Base-by-base conservation (phyloP, 805 yeast species). In the Pichia insulana region DNA sequence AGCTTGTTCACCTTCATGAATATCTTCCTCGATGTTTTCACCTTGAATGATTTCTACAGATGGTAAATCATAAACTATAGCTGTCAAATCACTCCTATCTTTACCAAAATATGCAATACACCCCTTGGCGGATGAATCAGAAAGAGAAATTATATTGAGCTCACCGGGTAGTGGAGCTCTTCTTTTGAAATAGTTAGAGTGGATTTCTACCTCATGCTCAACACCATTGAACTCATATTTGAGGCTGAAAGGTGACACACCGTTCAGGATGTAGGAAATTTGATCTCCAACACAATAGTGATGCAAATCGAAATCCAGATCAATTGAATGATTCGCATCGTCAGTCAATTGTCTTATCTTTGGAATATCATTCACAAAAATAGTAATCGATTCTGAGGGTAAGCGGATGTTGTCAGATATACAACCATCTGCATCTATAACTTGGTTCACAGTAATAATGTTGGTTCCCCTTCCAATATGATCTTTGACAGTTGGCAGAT, bases 261-360 rank as follows among this genome's bases (percentile, higher is more conserved):
- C 97, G 13, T 74, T 74, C 48, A 90, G 61, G 47, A 80, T 74
- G 56, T 85, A 85, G 1, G 82, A 70, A 20, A 92, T 75, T 46
- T 83, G 82, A 48, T 90, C 97, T 10, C 98, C 99, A 22, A 90
- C 95, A 71, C 99, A 92, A 55, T 79, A 82, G 53, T 82, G 74
- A 30, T 47, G 51, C 4, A 12, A 22, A 18, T 11, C 11, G 6
- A 39, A 40, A 32, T 33, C 50, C n/a, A 42, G 30, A n/a, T 57
- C 61, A 2, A 53, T 30, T 38, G 50, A 37, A 30, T 46, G 51
- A 9, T 54, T 43, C 62, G 66, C 47, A 62, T 57, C 70, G 60
- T 44, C 65, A 15, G 53, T 39, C n/a, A 61, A 32, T 33, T 62
- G 64, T 40, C 62, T 63, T 7, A 89, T 79, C 47, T 76, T 72